Evolutionary conservation across 345 rosid species (phyloP), one percentile per base, ranked within the genome.

Genomic region (Eucalyptus cloeziana): DNA sequence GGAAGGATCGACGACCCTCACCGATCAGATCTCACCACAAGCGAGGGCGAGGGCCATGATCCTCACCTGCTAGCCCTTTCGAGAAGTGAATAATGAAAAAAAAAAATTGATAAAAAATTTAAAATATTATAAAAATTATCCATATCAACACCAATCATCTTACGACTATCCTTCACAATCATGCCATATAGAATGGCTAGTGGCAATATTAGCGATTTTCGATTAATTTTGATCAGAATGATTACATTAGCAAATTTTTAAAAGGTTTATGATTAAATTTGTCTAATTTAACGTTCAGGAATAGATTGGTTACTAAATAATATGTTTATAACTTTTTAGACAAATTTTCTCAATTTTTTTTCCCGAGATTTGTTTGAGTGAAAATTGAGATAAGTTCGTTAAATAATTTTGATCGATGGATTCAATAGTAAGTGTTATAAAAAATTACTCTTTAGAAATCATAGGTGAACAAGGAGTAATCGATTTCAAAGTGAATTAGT

Each of bases 1-100:
- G 5, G 3, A 71, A 76, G 3, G 27, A 13, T 7, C 0, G 0
- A 6, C 0, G 0, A 3, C 6, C 11, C 6, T 69, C 4, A 10
- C 44, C 0, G 1, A 21, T 40, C 6, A 31, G 4, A 33, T 5
- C 44, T 69, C 1, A 17, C 80, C 24, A 3, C 6, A 5, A 4
- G 1, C 25, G 21, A 52, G 58, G 58, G 2, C 10, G 1, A 9
- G 80, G 43, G 13, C 22, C 14, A 5, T 6, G 3, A 62, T 15
- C 31, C 33, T 62, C 3, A 16, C 17, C 3, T 6, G 8, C 33
- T 11, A 9, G 80, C 45, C 81, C 45, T 37, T 71, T 7, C 8
- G 0, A 5, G 27, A 71, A 21, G 14, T 8, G 27, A 37, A 71
- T 21, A 2, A 13, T 9, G 27, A 71, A 76, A 4, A 14, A 3